Evolutionary conservation across 164 flowering plant species (phyloP).

Genomic region (Chimonanthus praecox): DNA sequence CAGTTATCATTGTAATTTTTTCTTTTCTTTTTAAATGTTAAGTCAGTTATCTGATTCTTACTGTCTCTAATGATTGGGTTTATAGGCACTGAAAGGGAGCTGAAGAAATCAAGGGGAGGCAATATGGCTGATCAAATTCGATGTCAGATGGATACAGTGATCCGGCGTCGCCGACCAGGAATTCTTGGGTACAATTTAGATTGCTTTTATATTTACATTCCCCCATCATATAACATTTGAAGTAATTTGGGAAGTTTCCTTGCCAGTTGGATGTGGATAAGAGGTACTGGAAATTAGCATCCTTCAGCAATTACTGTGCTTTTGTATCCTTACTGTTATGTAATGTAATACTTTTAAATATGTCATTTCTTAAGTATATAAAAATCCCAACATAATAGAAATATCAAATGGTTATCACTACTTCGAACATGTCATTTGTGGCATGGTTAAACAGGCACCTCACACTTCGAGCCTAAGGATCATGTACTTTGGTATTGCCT

Average conservation of each 20-base stretch:
- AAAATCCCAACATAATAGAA: no score
- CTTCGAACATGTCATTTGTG: no score
- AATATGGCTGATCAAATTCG: constrained; percentile 17
- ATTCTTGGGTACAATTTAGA: constrained; percentile 33
- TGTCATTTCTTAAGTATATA: neutral
- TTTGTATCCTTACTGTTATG: neutral
- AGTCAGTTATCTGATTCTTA: neutral
- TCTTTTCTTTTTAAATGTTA: neutral
- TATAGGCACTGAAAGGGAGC: constrained; percentile 57
- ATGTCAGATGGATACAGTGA: constrained; percentile 11
- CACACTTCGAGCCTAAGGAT: no score
- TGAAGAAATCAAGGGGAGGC: constrained; percentile 42
- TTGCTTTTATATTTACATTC: neutral
- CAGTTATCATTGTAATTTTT: no score
- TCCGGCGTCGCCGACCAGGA: constrained; percentile 61
- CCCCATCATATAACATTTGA: no score
- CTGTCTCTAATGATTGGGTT: constrained; percentile 8
- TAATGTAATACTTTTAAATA: no score
- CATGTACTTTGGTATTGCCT: no score
- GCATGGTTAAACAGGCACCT: no score
- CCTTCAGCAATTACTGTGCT: neutral
- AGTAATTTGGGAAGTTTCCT: no score
- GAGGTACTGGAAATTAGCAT: neutral
- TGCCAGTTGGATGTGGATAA: neutral
- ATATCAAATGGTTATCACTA: no score